Evolutionary conservation across 768 basidiomycete species (phyloP), one percentile per base, ranked within the genome.

Genomic region (Trametes villosa): DNA sequence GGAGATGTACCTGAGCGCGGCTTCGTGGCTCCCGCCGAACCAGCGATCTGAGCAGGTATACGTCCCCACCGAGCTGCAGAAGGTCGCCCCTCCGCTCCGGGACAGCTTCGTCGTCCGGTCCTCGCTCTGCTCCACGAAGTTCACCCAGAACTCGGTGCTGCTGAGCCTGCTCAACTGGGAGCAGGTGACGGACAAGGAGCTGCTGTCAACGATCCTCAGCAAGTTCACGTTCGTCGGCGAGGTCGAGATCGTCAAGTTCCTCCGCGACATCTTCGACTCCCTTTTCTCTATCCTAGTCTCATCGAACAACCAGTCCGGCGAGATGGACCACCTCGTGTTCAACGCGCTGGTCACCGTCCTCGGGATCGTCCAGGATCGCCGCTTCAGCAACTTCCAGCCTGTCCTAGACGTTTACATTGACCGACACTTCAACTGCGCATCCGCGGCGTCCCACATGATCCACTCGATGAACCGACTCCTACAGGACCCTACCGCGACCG

Each of bases 351-450:
- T 98, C 53, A 92, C 88, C 4, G 89, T 98, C 13, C 87, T 98
- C 12, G 90, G 92, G 4, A 95, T 98, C 61, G 88, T 95, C 13
- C 91, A 94, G 67, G 96, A 98, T 73, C 85, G 96, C 30, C 85
- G 96, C 27, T 98, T 98, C 81, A 91, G 88, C 74, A 94, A 96
- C 73, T 98, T 98, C 80, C 88, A 92, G 66, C 89, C 93, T 2
- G 94, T 96, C 5, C 79, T 98, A 60, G 94, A 97, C 68, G 87
- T 94, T 24, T 98, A 98, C 72, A 94, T 98, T 68, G 88, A 92
- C 68, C 79, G 86, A 55, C 94, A 98, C 67, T 98, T 96, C 78
- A 85, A 77, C 62, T 92, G 86, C 68, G 84, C 91, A 4, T 75
- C 86, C 11, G 94, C 93, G 0, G 87, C 91, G 4, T 89, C 89